Evolutionary conservation across 2,329 filamentous ascomycete genomes (phyloP), one percentile per base, ranked within the genome.

Genomic region (Cryphonectria parasitica): DNA sequence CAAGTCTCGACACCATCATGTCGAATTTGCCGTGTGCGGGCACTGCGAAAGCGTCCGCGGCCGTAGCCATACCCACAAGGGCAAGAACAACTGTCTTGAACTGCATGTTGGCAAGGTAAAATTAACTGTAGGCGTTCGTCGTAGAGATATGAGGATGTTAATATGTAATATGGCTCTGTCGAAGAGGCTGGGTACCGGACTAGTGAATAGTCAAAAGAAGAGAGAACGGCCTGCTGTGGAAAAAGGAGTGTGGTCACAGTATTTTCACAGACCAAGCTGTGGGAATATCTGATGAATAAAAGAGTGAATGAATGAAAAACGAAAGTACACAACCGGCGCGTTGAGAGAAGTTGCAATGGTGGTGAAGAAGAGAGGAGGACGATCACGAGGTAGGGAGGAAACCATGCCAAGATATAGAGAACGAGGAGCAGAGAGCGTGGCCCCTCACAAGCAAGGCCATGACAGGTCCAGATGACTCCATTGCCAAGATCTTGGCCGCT

Each of bases 31-130:
- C 73, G 70, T 72, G 68, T 15, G 81, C 79, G 69, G 78, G 75
- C 71, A 86, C 77, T 28, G 79, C 78, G 22, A 82, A 80, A 62
- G 84, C 87, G 54, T 88, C 85, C 69, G 81, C 77, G 61, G 83
- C 77, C 69, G 80, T 80, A 65, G 82, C 78, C 72, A 86, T 76
- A 78, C 86, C 83, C 77, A 86, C 73, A 31, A 88, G 82, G 80
- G 84, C 82, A 64, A 86, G 72, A 72, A 87, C 74, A 63, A 85
- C 75, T 71, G 80, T 80, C 78, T 87, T 86, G 77, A 87, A 77
- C 77, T 87, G 83, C 87, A 88, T 89, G 64, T 75, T 86, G 81
- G 73, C 71, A 71, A 64, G 4, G 28, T 11, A 10, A 22, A 17
- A 58, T 66, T 56, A 58, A 19, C n/a, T 43, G 28, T 52, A 19